phyloP scores from a whole-genome alignment of 768 basidiomycete genomes.

The Leccinum subgranulosum region DNA sequence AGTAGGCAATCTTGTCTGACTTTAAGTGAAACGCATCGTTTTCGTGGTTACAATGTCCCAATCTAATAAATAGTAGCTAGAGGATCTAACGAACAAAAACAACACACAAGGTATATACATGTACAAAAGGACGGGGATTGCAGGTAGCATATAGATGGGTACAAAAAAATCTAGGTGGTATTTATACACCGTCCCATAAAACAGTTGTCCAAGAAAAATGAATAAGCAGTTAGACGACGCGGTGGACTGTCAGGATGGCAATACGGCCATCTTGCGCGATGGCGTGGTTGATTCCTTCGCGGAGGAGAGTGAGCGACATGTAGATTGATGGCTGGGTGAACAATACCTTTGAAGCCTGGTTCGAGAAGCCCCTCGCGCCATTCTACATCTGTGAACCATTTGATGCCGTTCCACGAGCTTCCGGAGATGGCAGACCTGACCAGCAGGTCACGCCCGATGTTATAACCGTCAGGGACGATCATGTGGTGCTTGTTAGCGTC shows the following conservation, averaged over 20 bases:
- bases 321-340: background rate
- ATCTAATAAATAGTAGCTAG: conserved; percentile 1
- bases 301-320: background rate
- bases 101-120: conserved; percentile 10
- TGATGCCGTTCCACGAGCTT: conserved; percentile 57
- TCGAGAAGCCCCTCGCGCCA: conserved; percentile 70
- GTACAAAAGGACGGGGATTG: conserved; percentile 5
- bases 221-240: conserved; percentile 31
- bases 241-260: conserved; percentile 69
- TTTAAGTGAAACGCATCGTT: too few species aligned
- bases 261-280: conserved; percentile 79
- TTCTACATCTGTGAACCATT: conserved; percentile 77
- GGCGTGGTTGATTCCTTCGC: conserved; percentile 72
- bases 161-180: conserved; percentile 9
- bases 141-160: background rate
- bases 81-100: background rate
- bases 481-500: conserved; percentile 65
- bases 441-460: conserved; percentile 75
- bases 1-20: too few species aligned
- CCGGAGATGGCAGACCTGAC: conserved; percentile 64
- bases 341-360: conserved; percentile 62
- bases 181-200: conserved; percentile 6
- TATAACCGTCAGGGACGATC: conserved; percentile 78
- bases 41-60: background rate
- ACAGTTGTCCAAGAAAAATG: background rate